These are phyloP conservation scores for Venustampulla echinocandica DNA, from an alignment of 495 filamentous ascomycete species.

Conservation along the genomic window DNA sequence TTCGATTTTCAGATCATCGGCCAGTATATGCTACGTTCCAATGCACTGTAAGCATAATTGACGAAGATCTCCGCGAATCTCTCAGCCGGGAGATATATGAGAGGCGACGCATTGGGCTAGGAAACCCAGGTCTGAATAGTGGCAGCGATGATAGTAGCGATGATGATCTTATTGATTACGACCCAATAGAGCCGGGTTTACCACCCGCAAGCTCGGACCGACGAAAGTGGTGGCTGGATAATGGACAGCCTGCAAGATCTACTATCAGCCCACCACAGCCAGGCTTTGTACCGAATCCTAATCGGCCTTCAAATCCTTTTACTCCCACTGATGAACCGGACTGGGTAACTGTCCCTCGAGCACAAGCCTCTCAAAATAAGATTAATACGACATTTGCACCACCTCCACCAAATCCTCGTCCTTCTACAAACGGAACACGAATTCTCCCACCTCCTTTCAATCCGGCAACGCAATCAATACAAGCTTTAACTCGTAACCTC, in stretches of 20 bases:
- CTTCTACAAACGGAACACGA: constrained; percentile 34
- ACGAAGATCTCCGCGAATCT: constrained; percentile 61
- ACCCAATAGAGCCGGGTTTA: constrained; percentile 67
- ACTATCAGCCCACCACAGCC: constrained; percentile 52
- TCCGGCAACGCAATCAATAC: constrained; percentile 22
- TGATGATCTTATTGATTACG: constrained; percentile 64
- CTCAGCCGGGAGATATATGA: constrained; percentile 66
- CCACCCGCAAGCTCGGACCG: constrained; percentile 86
- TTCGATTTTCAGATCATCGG: constrained; percentile 87
- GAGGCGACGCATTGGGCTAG: constrained; percentile 52
- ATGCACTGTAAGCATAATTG: constrained; percentile 68
- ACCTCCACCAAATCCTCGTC: constrained; percentile 35
- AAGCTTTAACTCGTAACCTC: constrained; percentile 15
- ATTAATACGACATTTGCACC: constrained; percentile 35
- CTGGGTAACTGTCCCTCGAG: constrained; percentile 59
- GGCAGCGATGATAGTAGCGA: constrained; percentile 54
- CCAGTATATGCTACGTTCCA: constrained; percentile 86
- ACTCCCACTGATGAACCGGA: constrained; percentile 56
- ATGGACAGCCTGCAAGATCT: constrained; percentile 70
- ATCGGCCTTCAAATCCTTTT: constrained; percentile 78
- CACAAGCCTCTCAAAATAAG: constrained; percentile 32
- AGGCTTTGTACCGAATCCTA: constrained; percentile 55
- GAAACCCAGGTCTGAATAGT: constrained; percentile 31
- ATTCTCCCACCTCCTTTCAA: constrained; percentile 48
- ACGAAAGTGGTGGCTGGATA: constrained; percentile 92